phyloP scores from a whole-genome alignment of 208 protist genomes.

The Trypanosoma melophagium region DNA sequence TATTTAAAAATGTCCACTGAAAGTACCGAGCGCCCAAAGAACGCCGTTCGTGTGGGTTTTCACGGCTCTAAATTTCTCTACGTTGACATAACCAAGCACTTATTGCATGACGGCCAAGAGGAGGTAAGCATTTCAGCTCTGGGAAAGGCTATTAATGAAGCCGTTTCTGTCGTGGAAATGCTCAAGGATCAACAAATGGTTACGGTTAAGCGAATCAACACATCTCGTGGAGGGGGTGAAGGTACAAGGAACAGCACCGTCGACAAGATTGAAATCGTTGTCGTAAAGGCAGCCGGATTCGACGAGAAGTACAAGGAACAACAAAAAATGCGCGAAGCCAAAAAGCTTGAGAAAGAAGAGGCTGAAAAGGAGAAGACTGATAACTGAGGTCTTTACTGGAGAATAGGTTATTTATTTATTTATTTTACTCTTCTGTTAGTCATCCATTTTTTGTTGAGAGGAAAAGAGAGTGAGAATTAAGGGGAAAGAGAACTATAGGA shows the following conservation, averaged over 20 bases:
- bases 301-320: constrained; percentile 51
- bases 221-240: constrained; percentile 36
- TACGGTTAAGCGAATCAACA: constrained; percentile 47
- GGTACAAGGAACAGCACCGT: constrained; percentile 29
- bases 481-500: constrained; percentile 14
- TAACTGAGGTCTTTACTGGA: constrained; percentile 5
- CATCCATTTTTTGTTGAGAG: constrained; percentile 1
- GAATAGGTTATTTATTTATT: constrained; percentile 9
- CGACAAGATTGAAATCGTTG: constrained; percentile 48
- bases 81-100: constrained; percentile 46
- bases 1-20: constrained; percentile 20
- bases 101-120: constrained; percentile 39
- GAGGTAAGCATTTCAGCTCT: constrained; percentile 47
- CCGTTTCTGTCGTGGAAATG: constrained; percentile 53
- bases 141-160: constrained; percentile 44
- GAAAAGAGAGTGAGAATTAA: constrained; percentile 1
- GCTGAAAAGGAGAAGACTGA: constrained; percentile 24
- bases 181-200: constrained; percentile 56
- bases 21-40: constrained; percentile 32
- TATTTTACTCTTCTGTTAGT: neutral
- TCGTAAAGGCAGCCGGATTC: constrained; percentile 42
- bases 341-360: constrained; percentile 39
- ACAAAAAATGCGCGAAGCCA: constrained; percentile 36
- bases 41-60: constrained; percentile 42
- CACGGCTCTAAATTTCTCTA: constrained; percentile 49